Evolutionary conservation across 1,284 basidiomycete species (phyloP).

Genomic region (Clitocybe nebularis): DNA sequence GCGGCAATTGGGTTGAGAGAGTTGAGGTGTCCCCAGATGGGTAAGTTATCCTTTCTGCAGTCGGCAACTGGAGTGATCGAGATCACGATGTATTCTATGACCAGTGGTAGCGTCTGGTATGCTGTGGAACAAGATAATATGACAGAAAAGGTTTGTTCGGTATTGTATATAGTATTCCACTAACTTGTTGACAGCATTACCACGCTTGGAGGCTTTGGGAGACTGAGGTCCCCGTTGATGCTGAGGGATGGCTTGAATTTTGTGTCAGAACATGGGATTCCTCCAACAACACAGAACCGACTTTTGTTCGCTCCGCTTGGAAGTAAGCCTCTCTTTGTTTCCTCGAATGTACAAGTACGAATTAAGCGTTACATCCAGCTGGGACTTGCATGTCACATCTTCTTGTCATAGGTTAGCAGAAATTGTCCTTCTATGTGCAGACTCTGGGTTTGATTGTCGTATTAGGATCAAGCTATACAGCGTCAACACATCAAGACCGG

Average conservation of each 20-base stretch:
- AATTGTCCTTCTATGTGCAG: not conserved
- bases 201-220: conserved; percentile 55
- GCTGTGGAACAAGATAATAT: conserved; percentile 41
- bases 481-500: conserved; percentile 41
- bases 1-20: conserved; percentile 53
- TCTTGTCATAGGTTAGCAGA: conserved; percentile 37
- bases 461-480: conserved; percentile 48
- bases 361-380: conserved; percentile 27
- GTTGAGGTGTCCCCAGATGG: conserved; percentile 54
- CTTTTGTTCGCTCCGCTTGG: conserved; percentile 52
- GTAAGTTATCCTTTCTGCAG: conserved; percentile 30
- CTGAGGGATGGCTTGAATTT: conserved; percentile 57
- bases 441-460: not conserved
- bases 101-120: conserved; percentile 48
- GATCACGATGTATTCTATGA: too few species aligned
- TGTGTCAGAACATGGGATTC: conserved; percentile 59
- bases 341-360: not conserved
- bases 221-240: conserved; percentile 48
- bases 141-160: conserved; percentile 40
- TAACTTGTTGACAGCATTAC: conserved; percentile 37
- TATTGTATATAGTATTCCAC: not conserved
- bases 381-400: conserved; percentile 55
- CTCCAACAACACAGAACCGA: conserved; percentile 55
- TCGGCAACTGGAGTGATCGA: too few species aligned
- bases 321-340: conserved; percentile 34